Percentiles rank a stretch among this genome's conserved stretches.
These are phyloP conservation scores for Telfairia occidentalis DNA, from an alignment of 331 rosid genomes.

Conservation along the genomic window DNA sequence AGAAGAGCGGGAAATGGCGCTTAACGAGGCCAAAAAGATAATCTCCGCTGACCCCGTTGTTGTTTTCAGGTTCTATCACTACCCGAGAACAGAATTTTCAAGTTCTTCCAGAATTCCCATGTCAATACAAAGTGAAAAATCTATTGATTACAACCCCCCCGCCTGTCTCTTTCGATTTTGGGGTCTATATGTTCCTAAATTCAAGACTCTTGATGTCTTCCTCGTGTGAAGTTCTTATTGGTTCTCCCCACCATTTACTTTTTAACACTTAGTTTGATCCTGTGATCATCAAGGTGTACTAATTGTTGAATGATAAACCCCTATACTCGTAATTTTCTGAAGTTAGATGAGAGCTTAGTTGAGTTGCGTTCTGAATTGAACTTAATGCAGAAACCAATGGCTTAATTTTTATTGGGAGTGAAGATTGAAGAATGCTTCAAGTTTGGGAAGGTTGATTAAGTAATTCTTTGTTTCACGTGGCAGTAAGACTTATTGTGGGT, in stretches of 20 bases:
- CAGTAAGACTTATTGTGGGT: constrained; percentile 86
- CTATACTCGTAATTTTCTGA: not conserved
- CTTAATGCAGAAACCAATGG: too few relatives aligned
- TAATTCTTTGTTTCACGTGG: not conserved
- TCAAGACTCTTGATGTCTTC: not conserved
- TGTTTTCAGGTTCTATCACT: constrained; percentile 50
- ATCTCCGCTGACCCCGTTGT: constrained; percentile 45
- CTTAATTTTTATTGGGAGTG: not conserved
- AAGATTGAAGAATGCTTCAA: not conserved
- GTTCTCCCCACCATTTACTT: not conserved
- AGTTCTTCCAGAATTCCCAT: not conserved
- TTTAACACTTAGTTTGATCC: not conserved
- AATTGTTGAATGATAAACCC: not conserved
- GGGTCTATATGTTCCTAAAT: too few relatives aligned
- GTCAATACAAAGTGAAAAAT: not conserved
- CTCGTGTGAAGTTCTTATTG: not conserved
- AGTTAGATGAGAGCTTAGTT: too few relatives aligned
- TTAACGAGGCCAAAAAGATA: constrained; percentile 47
- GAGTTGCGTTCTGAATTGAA: not conserved
- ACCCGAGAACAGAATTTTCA: not conserved
- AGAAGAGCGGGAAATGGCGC: constrained; percentile 41
- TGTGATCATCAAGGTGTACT: not conserved
- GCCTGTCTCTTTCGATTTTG: not conserved
- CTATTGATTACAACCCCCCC: not conserved
- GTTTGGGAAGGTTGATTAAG: not conserved